A percentile compares a stretch with the other conserved stretches of the same genome.
These are phyloP conservation scores for Metschnikowia lachancei DNA, from an alignment of 805 yeast genomes.

Conservation along the genomic window DNA sequence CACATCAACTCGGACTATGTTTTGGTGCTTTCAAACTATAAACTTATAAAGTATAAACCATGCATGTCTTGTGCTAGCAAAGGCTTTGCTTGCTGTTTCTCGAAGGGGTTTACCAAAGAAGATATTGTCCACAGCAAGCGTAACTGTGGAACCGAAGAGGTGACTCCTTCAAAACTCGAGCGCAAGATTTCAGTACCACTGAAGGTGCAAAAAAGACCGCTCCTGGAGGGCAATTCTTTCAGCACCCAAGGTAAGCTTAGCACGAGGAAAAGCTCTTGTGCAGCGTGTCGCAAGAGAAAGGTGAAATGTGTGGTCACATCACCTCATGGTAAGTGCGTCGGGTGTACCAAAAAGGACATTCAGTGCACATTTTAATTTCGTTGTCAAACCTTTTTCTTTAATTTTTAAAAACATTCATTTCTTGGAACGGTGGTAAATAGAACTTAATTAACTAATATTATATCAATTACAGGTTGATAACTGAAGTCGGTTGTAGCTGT, in stretches of 20 bases:
- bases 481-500: background rate
- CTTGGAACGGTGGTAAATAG: slow-evolving; percentile 4
- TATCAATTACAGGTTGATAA: background rate
- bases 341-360: slow-evolving; percentile 38
- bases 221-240: slow-evolving; percentile 8
- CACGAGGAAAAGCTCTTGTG: slow-evolving; percentile 37
- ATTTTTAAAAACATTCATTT: slow-evolving; percentile 1
- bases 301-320: slow-evolving; percentile 40
- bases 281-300: slow-evolving; percentile 42
- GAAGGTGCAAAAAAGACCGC: slow-evolving; percentile 8
- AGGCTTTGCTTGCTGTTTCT: slow-evolving; percentile 49
- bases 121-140: slow-evolving; percentile 46
- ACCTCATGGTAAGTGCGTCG: slow-evolving; percentile 35
- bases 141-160: slow-evolving; percentile 1
- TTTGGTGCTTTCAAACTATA: slow-evolving; percentile 26
- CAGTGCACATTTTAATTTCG: slow-evolving; percentile 24
- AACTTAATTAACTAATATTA: background rate
- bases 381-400: no score
- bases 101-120: slow-evolving; percentile 65
- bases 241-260: background rate
- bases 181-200: background rate
- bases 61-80: slow-evolving; percentile 56
- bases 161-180: background rate
- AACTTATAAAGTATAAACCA: slow-evolving; percentile 48
- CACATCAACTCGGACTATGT: slow-evolving; percentile 13